Conservation (phyloP, 179 eudicot species). For the Monotropa hypopitys region DNA sequence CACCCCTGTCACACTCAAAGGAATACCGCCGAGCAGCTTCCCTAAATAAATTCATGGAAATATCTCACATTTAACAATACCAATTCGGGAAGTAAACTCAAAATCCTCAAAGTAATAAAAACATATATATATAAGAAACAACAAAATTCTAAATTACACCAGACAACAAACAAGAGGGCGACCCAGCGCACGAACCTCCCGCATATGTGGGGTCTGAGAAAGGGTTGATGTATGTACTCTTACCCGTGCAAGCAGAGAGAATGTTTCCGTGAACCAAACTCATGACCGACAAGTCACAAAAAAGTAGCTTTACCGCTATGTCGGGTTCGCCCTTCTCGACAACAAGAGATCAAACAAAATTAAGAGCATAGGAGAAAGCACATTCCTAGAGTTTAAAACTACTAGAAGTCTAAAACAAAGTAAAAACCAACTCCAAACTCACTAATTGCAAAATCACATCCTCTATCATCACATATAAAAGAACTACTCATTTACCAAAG, state of each 20-base stretch:
- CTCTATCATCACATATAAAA: not conserved
- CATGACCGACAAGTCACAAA: too few species aligned
- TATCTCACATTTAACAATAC: not conserved
- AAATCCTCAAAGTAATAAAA: not conserved
- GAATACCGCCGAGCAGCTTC: not conserved
- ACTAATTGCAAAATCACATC: not conserved
- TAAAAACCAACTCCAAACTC: not conserved
- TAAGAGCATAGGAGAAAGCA: not conserved
- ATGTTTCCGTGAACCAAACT: too few species aligned
- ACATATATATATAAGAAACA: not conserved
- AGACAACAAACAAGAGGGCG: not conserved
- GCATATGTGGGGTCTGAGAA: too few species aligned
- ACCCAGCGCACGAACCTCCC: too few species aligned
- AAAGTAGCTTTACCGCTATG: too few species aligned
- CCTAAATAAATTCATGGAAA: not conserved
- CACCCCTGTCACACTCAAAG: not conserved
- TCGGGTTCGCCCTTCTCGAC: too few species aligned
- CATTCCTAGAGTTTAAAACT: not conserved
- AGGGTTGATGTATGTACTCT: too few species aligned
- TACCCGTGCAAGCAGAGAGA: too few species aligned
- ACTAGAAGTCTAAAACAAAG: not conserved
- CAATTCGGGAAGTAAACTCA: not conserved
- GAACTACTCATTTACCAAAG: not conserved
- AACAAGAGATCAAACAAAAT: not conserved
- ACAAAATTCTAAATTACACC: not conserved